These are phyloP conservation scores for Polytrichum commune DNA, from an alignment of 225 moss, liverwort and hornwort genomes.

Conservation along the genomic window DNA sequence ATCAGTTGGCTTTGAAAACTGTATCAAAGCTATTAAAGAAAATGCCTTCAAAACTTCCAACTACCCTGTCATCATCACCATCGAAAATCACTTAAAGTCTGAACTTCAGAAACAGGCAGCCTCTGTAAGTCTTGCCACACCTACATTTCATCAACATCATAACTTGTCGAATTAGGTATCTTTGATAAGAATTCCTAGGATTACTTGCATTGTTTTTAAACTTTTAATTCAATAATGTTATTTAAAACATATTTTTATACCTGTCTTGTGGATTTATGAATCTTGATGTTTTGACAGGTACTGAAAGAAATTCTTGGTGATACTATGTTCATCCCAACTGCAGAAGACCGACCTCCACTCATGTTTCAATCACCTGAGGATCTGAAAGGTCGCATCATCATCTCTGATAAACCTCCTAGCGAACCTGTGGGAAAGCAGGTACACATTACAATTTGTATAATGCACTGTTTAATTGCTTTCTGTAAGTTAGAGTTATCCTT, in stretches of 20 bases:
- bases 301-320: slow-evolving; percentile 55
- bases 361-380: slow-evolving; percentile 72
- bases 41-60: slow-evolving; percentile 70
- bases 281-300: slow-evolving; percentile 24
- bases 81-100: slow-evolving; percentile 71
- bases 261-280: not conserved
- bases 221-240: too few relatives aligned
- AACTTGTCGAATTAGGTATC: not conserved
- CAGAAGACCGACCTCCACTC: slow-evolving; percentile 53
- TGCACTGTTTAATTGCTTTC: too few relatives aligned
- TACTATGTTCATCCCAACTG: slow-evolving; percentile 45
- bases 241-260: too few relatives aligned
- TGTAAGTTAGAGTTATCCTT: too few relatives aligned
- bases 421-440: slow-evolving; percentile 72
- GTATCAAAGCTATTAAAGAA: slow-evolving; percentile 71
- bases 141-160: not conserved
- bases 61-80: slow-evolving; percentile 83
- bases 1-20: slow-evolving; percentile 67
- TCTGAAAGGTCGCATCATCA: slow-evolving; percentile 66
- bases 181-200: not conserved
- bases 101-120: slow-evolving; percentile 65
- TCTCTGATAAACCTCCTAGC: slow-evolving; percentile 78
- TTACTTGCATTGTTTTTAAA: not conserved
- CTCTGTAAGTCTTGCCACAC: slow-evolving; percentile 39
- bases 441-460: not conserved